A percentile compares a stretch with the other conserved stretches of the same genome.
phyloP scores from a whole-genome alignment of 495 filamentous ascomycete genomes.

The Friedmanniomyces simplex region DNA sequence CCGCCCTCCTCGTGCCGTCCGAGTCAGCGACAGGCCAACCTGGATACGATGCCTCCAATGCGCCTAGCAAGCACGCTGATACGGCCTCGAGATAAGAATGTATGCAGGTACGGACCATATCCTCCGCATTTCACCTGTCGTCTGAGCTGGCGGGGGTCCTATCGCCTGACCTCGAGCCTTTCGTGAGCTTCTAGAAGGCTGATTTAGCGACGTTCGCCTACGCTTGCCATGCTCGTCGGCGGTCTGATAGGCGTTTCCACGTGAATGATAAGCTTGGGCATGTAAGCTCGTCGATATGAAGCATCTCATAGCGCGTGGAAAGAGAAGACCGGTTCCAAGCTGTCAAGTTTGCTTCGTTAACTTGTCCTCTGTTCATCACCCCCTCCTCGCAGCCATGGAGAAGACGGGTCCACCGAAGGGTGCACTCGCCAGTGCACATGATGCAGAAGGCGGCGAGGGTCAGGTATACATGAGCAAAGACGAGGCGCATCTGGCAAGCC shows the following conservation, averaged over 20 bases:
- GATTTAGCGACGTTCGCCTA: neutral
- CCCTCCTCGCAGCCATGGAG: neutral
- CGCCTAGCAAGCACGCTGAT: neutral
- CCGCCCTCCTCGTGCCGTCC: no score
- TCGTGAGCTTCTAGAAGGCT: neutral
- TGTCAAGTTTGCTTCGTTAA: neutral
- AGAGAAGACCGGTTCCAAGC: no score
- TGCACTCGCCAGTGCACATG: neutral
- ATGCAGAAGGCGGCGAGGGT: neutral
- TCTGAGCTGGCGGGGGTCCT: no score
- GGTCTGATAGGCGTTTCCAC: neutral
- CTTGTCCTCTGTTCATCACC: neutral
- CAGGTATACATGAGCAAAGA: conserved; percentile 3
- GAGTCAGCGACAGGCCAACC: no score
- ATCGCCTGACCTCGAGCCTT: neutral
- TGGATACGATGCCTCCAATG: no score
- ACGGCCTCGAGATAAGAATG: neutral
- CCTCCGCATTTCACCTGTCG: neutral
- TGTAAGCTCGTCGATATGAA: no score
- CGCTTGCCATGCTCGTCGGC: neutral
- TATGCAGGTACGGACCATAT: neutral
- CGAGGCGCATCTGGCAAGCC: conserved; percentile 3
- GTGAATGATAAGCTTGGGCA: neutral
- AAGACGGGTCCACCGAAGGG: neutral
- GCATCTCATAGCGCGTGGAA: no score